Evolutionary conservation across 768 basidiomycete genomes (phyloP), one percentile per base, ranked within the genome.

Genomic region (Termitomyces sp.): DNA sequence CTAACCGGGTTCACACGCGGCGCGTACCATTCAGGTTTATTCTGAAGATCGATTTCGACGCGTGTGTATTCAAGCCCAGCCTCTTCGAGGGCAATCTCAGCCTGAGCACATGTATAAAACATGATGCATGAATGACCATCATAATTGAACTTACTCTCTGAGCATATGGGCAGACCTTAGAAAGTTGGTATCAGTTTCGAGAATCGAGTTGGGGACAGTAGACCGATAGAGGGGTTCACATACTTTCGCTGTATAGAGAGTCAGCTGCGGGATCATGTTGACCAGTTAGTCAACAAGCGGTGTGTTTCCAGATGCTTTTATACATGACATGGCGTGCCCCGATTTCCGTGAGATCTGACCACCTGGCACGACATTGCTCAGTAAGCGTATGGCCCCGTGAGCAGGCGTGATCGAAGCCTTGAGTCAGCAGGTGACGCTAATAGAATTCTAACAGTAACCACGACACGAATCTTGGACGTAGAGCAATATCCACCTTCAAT

Each of bases 11-110:
- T 89, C 41, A 89, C 80, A 59, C 83, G 78, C 0, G 80, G 77
- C 0, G 81, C 81, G 66, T 86, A 88, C 87, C 86, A 88, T 52
- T 79, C 82, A 1, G 87, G 87, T 72, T 89, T 89, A 73, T 85
- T 84, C 63, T 58, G 51, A 13, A 89, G 70, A 63, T 88, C 84
- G 50, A 89, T 80, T 62, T 87, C 79, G 61, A 74, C 86, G 14
- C 77, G 69, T 23, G 74, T 82, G 67, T 73, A 83, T 1, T 76
- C 63, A 4, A 80, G 74, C 5, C 78, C 74, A 2, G 81, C 77
- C 63, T 88, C 87, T 13, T 77, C 74, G 26, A 89, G 77, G 1
- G 36, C 55, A n/a, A 56, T 23, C 35, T 28, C 46, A 30, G 13
- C 13, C 16, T 47, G 38, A 54, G 48, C 46, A 38, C 48, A 52